Evolutionary conservation across 768 basidiomycete genomes (phyloP).

Genomic region (Hygrophorus pudorinus): DNA sequence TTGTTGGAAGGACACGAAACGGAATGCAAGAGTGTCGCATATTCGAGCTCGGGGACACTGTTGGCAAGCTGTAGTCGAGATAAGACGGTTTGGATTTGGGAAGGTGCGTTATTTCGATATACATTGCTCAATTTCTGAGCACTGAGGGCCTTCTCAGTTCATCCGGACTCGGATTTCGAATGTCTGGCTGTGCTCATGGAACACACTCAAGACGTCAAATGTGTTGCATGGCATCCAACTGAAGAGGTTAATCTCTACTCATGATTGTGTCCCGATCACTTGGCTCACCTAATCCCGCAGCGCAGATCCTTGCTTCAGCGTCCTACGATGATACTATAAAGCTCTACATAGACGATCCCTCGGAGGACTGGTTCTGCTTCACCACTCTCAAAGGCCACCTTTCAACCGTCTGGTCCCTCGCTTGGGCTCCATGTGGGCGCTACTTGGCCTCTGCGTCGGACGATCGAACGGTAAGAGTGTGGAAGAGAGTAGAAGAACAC

Average conservation of each 20-base stretch:
- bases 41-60: constrained; percentile 64
- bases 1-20: constrained; percentile 92
- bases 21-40: constrained; percentile 90
- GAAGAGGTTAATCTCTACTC: constrained; percentile 64
- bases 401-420: constrained; percentile 88
- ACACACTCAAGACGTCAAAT: constrained; percentile 94
- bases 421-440: constrained; percentile 67
- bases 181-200: constrained; percentile 95
- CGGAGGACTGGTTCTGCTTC: constrained; percentile 90
- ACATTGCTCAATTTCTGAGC: background rate
- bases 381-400: constrained; percentile 70
- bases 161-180: constrained; percentile 89
- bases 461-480: constrained; percentile 74
- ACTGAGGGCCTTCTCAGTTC: constrained; percentile 39
- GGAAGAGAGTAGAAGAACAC: constrained; percentile 57
- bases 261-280: constrained; percentile 5
- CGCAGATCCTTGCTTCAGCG: constrained; percentile 86
- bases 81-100: constrained; percentile 99
- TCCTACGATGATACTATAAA: constrained; percentile 97
- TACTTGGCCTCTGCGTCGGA: constrained; percentile 88
- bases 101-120: constrained; percentile 42
- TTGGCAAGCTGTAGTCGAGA: constrained; percentile 94
- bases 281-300: constrained; percentile 13
- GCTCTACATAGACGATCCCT: constrained; percentile 86
- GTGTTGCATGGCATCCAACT: constrained; percentile 86